Conservation (phyloP, 2,329 filamentous ascomycete species). For the Moelleriella libera region DNA sequence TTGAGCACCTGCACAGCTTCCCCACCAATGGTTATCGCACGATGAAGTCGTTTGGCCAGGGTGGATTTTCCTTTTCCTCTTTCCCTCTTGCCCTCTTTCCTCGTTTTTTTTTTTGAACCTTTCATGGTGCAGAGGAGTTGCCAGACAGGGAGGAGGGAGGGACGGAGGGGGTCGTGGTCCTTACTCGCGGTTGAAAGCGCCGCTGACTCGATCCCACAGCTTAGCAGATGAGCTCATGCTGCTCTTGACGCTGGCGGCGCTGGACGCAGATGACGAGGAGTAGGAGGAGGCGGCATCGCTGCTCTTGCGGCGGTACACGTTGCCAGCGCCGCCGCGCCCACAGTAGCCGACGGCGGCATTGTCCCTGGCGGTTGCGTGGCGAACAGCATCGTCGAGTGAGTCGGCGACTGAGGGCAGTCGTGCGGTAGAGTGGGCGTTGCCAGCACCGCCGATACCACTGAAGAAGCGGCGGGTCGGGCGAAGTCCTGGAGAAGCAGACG, state of each 20-base stretch:
- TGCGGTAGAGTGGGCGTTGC: constrained; percentile 40
- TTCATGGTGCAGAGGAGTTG: no score
- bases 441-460: constrained; percentile 52
- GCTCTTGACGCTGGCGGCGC: constrained; percentile 19
- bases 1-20: constrained; percentile 4
- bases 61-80: no score
- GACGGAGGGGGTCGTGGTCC: no score
- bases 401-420: constrained; percentile 25
- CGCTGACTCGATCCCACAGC: no score
- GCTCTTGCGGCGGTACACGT: constrained; percentile 40
- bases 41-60: no score
- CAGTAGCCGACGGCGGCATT: constrained; percentile 40
- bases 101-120: no score
- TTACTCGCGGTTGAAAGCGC: no score
- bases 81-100: no score
- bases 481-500: neutral
- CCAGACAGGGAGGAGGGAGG: no score
- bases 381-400: constrained; percentile 31
- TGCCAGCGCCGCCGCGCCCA: constrained; percentile 53
- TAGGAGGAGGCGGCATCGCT: constrained; percentile 16
- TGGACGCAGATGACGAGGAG: constrained; percentile 4
- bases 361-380: constrained; percentile 27
- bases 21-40: no score
- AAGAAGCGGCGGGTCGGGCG: constrained; percentile 34
- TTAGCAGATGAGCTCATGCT: constrained; percentile 6